Base-by-base conservation (phyloP, 345 rosid genomes). In the Combretum micranthum region DNA sequence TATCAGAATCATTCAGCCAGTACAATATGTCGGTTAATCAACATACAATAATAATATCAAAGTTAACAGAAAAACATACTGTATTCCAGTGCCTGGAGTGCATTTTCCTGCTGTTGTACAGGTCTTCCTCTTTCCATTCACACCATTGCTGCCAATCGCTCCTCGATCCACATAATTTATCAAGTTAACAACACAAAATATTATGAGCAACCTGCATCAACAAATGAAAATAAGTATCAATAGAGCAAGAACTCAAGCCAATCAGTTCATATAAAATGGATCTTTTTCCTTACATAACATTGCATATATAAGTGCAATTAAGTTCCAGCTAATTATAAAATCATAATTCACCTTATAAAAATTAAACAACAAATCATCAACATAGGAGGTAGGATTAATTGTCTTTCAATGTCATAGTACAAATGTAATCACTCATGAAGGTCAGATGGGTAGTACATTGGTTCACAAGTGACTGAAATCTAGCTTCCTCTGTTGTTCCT, bases 141-240 rank as follows among this genome's bases (percentile, higher is more conserved):
- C 97, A 54, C 97, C 96, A 67, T 93, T 93, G 63, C 97, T 93
- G 1, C 97, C 97, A 20, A 89, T 93, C 3, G 80, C 90, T 74
- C 99, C 99, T 72, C 99, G 82, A 74, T 93, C 99, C 66, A 89
- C 77, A 22, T 89, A 82, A 75, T 93, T 93, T 53, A 89, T 53
- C 86, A 93, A 51, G 77, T 82, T 93, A 60, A 85, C 71, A 42
- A 89, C 68, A 69, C 99, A 89, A 71, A 93, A 83, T 39, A 93
- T 79, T 6, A 84, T 17, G 12, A 88, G 86, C 50, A 92, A 69
- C 83, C 96, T 92, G 77, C 70, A 80, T 47, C 52, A 51, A 4
- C 14, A 22, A 53, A 21, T 32, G 6, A 32, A 25, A 32, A 5
- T 32, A 32, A 32, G 6, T 32, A 32, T 32, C 39, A 32, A 32